Evolutionary conservation across 257 asterid genomes (phyloP).

Genomic region (Penstemon barbatus): DNA sequence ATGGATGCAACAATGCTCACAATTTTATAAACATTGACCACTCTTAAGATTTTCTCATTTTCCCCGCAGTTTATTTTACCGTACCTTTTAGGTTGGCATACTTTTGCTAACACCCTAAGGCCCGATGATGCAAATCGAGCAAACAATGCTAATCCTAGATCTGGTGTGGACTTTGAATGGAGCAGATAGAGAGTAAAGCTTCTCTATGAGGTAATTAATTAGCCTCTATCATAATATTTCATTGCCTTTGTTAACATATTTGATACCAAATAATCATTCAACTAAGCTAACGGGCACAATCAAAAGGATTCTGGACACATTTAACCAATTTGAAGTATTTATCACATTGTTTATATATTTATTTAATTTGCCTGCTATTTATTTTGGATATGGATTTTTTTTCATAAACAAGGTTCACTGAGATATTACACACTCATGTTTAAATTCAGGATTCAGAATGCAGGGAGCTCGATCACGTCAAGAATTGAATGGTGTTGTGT

Average conservation of each 20-base stretch:
- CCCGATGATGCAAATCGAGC: constrained; percentile 63
- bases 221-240: neutral
- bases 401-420: neutral
- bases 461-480: neutral
- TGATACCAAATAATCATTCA: too few relatives aligned
- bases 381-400: neutral
- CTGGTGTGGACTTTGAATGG: constrained; percentile 79
- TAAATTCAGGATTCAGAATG: constrained; percentile 27
- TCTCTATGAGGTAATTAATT: constrained; percentile 11
- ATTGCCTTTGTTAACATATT: too few relatives aligned
- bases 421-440: neutral
- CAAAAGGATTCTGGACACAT: too few relatives aligned
- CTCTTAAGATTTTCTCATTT: constrained; percentile 25
- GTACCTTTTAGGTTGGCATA: constrained; percentile 87
- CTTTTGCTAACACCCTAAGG: constrained; percentile 65
- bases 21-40: neutral
- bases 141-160: constrained; percentile 55
- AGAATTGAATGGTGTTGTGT: too few relatives aligned
- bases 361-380: neutral
- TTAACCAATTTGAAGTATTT: too few relatives aligned
- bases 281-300: too few relatives aligned
- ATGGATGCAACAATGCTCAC: neutral
- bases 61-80: constrained; percentile 76
- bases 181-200: constrained; percentile 51
- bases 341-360: neutral